These are phyloP conservation scores for Adansonia digitata DNA, from an alignment of 345 rosid genomes.

Conservation along the genomic window DNA sequence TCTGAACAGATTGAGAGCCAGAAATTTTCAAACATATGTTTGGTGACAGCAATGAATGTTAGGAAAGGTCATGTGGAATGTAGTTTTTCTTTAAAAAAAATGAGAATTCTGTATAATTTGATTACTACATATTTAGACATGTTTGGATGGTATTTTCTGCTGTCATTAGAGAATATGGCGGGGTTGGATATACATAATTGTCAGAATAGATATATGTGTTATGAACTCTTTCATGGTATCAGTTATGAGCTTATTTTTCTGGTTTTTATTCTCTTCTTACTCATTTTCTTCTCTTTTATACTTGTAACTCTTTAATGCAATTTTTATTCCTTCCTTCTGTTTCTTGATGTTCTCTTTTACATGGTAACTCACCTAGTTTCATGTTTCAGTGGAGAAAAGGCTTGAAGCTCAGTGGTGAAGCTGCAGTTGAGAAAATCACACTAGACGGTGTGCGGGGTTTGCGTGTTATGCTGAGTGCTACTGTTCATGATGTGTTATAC, in stretches of 20 bases:
- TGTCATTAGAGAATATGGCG: background rate
- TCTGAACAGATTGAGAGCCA: background rate
- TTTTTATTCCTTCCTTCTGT: background rate
- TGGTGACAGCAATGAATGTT: background rate
- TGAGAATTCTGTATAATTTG: background rate
- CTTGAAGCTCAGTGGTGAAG: constrained; percentile 91
- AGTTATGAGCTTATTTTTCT: background rate
- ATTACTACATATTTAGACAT: background rate
- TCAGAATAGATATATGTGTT: background rate
- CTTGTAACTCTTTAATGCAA: background rate
- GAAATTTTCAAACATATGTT: background rate
- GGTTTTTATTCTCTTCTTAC: background rate
- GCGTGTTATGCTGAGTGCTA: constrained; percentile 85
- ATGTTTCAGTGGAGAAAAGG: constrained; percentile 91
- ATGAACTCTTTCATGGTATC: background rate
- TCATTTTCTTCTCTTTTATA: background rate
- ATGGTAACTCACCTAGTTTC: background rate
- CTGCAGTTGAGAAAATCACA: constrained; percentile 91
- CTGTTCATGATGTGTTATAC: constrained; percentile 92
- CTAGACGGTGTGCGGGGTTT: constrained; percentile 91
- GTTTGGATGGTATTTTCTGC: background rate
- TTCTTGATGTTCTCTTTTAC: background rate
- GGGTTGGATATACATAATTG: background rate
- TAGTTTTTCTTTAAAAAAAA: background rate
- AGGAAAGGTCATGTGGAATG: background rate